Evolutionary conservation across 345 rosid species (phyloP), one percentile per base, ranked within the genome.

Genomic region (Conringia planisiliqua): DNA sequence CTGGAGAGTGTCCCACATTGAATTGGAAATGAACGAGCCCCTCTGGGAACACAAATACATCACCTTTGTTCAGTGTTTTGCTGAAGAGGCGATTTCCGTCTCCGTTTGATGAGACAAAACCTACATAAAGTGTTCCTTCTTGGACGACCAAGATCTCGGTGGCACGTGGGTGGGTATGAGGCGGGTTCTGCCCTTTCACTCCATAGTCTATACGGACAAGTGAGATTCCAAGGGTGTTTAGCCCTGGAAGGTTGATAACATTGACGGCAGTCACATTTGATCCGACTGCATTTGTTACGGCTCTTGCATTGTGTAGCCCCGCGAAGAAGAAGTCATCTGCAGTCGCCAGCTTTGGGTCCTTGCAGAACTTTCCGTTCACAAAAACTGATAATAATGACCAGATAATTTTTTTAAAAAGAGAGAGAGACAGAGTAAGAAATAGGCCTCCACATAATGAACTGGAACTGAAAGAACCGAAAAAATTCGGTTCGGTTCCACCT

Each of bases 81-180:
- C 29, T 29, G 35, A 75, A 47, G 3, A 75, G 68, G 0, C 79
- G 79, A 0, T 75, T 75, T 6, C 46, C 59, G 5, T 75, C 78
- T 9, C 24, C 30, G 27, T 57, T 24, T n/a, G 79, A 74, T 0
- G 81, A n/a, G 18, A 78, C 65, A 51, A 78, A 78, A 0, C 81
- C 81, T 2, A 62, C 78, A 0, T 14, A n/a, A 33, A 79, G 67
- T 0, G 65, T 63, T n/a, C 82, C 82, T 12, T 69, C 3, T 0
- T 4, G 3, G 24, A 79, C 68, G 12, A 12, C 6, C 47, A 79
- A 39, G 40, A 69, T 57, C 69, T 79, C 82, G 1, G 79, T 39
- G 27, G 82, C 82, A 62, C 82, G 82, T 20, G 82, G 82, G 7
- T 79, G 82, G 1, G 52, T 73, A 62, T 79, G 82, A 35, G 79